phyloP scores from a whole-genome alignment of 1,284 basidiomycete species.

The Boletus smithii region DNA sequence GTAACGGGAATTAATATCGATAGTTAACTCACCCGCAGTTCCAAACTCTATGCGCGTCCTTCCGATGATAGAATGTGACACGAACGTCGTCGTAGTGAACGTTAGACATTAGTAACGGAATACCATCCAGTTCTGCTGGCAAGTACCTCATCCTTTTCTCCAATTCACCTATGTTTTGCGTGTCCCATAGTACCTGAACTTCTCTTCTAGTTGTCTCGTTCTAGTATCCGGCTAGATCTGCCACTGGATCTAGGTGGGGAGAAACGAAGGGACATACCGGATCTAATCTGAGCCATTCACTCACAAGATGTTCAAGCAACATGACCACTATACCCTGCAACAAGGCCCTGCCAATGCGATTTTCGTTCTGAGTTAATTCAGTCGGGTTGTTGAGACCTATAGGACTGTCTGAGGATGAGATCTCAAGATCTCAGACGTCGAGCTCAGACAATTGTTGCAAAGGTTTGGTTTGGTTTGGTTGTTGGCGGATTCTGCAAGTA shows the following conservation, averaged over 20 bases:
- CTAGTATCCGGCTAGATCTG: constrained; percentile 31
- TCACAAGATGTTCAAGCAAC: constrained; percentile 44
- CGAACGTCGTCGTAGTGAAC: not conserved
- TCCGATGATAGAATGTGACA: constrained; percentile 1
- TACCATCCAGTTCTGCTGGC: constrained; percentile 1
- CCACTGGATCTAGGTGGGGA: not conserved
- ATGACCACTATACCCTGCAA: constrained; percentile 2
- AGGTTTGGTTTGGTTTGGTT: no score
- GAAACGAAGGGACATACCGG: constrained; percentile 35
- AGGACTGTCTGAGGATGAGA: no score
- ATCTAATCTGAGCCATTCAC: constrained; percentile 57
- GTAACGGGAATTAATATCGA: not conserved
- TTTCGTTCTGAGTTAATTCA: no score
- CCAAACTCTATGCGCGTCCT: constrained; percentile 80
- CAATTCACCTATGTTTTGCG: constrained; percentile 47
- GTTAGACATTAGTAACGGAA: not conserved
- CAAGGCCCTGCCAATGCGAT: not conserved
- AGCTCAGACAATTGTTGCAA: no score
- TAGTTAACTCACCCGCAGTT: constrained; percentile 62
- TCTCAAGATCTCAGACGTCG: no score
- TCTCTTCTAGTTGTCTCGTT: constrained; percentile 54
- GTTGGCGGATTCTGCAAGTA: no score
- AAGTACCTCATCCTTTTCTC: constrained; percentile 56
- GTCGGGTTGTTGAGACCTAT: no score
- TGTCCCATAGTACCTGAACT: constrained; percentile 49